Conservation (phyloP, 2,329 filamentous ascomycete genomes). For the Phialophora chinensis region DNA sequence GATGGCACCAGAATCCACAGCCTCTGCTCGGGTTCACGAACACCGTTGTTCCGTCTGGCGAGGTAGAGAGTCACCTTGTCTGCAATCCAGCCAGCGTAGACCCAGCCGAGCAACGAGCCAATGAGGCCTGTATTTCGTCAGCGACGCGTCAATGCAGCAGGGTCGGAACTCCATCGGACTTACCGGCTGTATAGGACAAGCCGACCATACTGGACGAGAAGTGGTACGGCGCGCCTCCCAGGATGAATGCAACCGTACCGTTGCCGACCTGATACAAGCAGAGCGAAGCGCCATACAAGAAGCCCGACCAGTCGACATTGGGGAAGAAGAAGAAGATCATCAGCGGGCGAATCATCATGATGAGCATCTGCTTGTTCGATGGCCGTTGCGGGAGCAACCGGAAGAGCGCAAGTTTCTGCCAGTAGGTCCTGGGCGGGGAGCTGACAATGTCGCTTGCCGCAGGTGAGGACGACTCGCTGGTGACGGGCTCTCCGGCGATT, state of each 20-base stretch:
- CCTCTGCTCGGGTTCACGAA: conserved; percentile 41
- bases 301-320: conserved; percentile 19
- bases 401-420: conserved; percentile 8
- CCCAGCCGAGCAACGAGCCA: conserved; percentile 35
- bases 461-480: conserved; percentile 7
- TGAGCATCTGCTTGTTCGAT: conserved; percentile 14
- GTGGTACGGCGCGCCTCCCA: conserved; percentile 8
- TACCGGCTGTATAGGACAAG: conserved; percentile 11
- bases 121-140: conserved; percentile 29
- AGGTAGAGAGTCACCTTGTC: conserved; percentile 38
- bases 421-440: not conserved
- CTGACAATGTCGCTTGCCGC: conserved; percentile 1
- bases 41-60: conserved; percentile 37
- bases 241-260: conserved; percentile 10
- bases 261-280: conserved; percentile 14
- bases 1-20: conserved; percentile 42
- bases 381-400: not conserved
- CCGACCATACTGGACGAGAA: conserved; percentile 22
- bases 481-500: not conserved
- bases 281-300: conserved; percentile 12
- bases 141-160: not conserved
- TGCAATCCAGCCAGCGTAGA: conserved; percentile 36
- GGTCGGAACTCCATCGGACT: not conserved
- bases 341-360: conserved; percentile 13
- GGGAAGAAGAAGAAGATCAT: conserved; percentile 19